phyloP scores from a whole-genome alignment of 2,329 filamentous ascomycete genomes.

The Furcasterigmium furcatum region DNA sequence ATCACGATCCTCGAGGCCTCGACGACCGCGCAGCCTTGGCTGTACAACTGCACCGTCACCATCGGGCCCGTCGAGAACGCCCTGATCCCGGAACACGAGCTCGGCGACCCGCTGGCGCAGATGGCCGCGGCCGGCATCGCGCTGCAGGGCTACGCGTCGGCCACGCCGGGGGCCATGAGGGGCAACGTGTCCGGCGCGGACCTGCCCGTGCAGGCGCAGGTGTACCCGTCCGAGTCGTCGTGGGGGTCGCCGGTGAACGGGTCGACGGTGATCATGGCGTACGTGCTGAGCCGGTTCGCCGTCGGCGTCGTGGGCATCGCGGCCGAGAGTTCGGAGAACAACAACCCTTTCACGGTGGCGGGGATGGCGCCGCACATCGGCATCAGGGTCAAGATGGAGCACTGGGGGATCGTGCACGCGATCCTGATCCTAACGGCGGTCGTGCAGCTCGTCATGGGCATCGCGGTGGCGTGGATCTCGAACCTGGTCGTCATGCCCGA shows the following conservation, averaged over 20 bases:
- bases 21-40: conserved; percentile 27
- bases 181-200: conserved; percentile 10
- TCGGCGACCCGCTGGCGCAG: conserved; percentile 27
- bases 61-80: conserved; percentile 28
- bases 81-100: conserved; percentile 26
- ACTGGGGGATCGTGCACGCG: conserved; percentile 26
- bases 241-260: conserved; percentile 31
- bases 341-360: conserved; percentile 16
- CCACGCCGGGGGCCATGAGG: conserved; percentile 7
- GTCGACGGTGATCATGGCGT: conserved; percentile 25
- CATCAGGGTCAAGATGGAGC: conserved; percentile 23
- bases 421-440: conserved; percentile 26
- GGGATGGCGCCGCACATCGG: conserved; percentile 27
- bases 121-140: conserved; percentile 34
- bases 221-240: conserved; percentile 35
- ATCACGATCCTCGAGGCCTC: conserved; percentile 36
- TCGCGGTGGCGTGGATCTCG: conserved; percentile 16
- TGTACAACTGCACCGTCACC: conserved; percentile 35
- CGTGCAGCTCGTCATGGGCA: conserved; percentile 23
- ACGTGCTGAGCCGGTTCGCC: conserved; percentile 28
- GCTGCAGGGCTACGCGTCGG: conserved; percentile 31
- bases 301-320: conserved; percentile 29
- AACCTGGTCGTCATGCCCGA: conserved; percentile 20
- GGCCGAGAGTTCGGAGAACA: conserved; percentile 22
- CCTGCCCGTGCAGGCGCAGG: conserved; percentile 27